Evolutionary conservation across 2,329 filamentous ascomycete genomes (phyloP).

Genomic region (Tolypocladium guangdongense): DNA sequence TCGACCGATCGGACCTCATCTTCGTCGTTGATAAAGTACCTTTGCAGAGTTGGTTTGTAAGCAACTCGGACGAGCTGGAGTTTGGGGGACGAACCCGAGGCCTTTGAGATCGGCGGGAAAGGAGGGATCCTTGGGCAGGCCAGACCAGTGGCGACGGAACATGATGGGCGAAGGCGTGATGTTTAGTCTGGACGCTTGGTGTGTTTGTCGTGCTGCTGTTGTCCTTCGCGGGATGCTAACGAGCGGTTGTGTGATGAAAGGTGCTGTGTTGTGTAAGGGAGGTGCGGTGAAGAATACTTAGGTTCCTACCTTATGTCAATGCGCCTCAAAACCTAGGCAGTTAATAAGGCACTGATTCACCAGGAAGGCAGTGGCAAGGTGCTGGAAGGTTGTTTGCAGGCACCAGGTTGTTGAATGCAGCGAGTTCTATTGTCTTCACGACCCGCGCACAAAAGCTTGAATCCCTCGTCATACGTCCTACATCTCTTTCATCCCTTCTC

Average conservation of each 20-base stretch:
- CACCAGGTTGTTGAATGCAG: background rate
- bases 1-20: conserved; percentile 65
- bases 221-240: too few species aligned
- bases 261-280: background rate
- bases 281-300: background rate
- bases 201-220: background rate
- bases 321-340: background rate
- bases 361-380: background rate
- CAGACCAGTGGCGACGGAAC: conserved; percentile 62
- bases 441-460: too few species aligned
- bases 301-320: background rate
- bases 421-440: too few species aligned
- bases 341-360: background rate
- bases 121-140: conserved; percentile 58
- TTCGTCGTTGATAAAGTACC: conserved; percentile 67
- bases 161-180: conserved; percentile 24
- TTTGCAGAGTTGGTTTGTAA: conserved; percentile 18
- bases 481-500: background rate
- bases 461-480: too few species aligned
- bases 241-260: background rate
- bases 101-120: conserved; percentile 56
- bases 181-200: background rate
- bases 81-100: conserved; percentile 51
- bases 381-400: background rate
- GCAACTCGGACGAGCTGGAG: background rate